Conservation (phyloP, 352 stramenopile species). For the Phytopythium boreale region DNA sequence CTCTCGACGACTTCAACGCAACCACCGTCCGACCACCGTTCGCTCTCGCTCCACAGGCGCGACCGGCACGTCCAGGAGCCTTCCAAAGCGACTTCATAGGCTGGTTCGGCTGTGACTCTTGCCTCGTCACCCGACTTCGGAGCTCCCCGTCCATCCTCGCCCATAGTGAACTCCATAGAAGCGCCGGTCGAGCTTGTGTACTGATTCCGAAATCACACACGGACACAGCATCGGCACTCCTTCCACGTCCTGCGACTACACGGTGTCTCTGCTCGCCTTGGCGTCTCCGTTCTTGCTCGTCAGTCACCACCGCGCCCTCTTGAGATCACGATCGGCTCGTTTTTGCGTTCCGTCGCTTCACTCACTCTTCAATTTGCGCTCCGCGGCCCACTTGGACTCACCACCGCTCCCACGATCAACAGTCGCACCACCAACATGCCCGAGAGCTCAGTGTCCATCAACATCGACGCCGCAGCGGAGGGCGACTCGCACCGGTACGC, state of each 20-base stretch:
- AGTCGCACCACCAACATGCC: neutral
- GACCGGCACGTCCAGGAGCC: neutral
- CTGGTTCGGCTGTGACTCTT: conserved; percentile 6
- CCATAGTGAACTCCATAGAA: conserved; percentile 3
- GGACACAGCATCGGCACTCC: no score
- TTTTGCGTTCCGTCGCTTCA: neutral
- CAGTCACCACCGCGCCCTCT: neutral
- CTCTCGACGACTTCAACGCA: neutral
- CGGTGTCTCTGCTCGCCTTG: neutral
- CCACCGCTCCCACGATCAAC: conserved; percentile 6
- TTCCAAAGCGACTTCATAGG: conserved; percentile 2
- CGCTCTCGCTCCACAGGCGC: neutral
- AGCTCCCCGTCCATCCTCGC: conserved; percentile 1
- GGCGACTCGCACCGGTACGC: conserved; percentile 30
- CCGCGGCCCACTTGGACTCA: conserved; percentile 3
- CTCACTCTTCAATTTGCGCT: conserved; percentile 25
- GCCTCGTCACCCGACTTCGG: neutral
- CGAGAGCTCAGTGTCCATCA: conserved; percentile 13
- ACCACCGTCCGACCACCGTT: neutral
- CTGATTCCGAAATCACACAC: neutral
- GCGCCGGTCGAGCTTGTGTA: neutral
- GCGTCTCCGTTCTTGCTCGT: neutral
- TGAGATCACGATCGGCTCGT: neutral
- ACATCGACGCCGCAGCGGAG: conserved; percentile 12
- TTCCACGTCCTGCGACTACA: neutral